Base-by-base conservation (phyloP, 768 basidiomycete genomes). In the Lepiota brunneoincarnata region DNA sequence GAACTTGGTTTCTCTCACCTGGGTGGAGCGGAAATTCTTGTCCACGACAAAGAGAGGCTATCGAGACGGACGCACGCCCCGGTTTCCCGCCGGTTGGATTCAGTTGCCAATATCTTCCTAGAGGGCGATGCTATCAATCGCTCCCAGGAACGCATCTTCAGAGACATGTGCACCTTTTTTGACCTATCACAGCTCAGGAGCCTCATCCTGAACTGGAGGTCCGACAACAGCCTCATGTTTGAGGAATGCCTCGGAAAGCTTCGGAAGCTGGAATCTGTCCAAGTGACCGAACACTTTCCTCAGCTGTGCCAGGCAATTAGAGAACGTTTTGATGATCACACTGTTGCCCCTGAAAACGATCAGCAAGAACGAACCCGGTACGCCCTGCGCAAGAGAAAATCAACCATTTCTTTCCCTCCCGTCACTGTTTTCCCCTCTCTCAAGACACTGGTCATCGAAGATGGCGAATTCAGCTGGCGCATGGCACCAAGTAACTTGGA, bases 381-480 rank as follows among this genome's bases (percentile, higher is more conserved):
- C 6, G 5, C 50, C 40, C 10, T 20, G 14, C 40, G 42, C 24
- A 36, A n/a, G 14, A 36, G 43, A 23, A 43, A 36, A 38, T 12
- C 12, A 24, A 34, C 23, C 4, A 17, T 26, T 20, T 20, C 14
- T n/a, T 37, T 28, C 26, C 51, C 51, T 20, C 26, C 52, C 11
- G 35, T 46, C 44, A 54, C 44, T 4, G 43, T 20, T 31, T 54
- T 54, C 24, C 52, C 36, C 46, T 28, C 52, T 15, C 52, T 54
- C 37, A 45, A 40, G 31, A 40, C 43, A 4, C 44, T 54, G 10
- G 11, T n/a, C 24, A 20, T 54, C 23, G 15, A 37, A 2, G 15
- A 15, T 15, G 5, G 18, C 0, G 44, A 54, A 4, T 28, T 46
- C 17, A 26, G 36, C 2, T 14, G 21, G 23, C 24, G 23, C 24